phyloP scores from a whole-genome alignment of 1,284 basidiomycete genomes.

The Calocybe gambosa region DNA sequence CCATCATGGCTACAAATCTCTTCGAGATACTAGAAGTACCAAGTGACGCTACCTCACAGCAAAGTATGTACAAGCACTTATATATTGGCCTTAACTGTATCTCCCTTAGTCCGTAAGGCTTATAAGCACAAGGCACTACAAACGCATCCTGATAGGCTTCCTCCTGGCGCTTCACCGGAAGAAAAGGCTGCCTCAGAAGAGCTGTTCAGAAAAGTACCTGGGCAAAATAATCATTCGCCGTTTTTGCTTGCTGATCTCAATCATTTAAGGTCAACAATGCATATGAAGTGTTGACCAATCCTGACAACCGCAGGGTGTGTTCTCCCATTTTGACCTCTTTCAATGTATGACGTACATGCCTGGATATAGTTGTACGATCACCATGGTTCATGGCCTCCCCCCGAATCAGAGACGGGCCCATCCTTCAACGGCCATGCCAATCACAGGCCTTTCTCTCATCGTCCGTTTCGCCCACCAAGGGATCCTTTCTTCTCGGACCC shows the following conservation, averaged over 20 bases:
- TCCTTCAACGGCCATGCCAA: conserved; percentile 19
- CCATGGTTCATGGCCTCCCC: conserved; percentile 68
- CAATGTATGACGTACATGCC: not conserved
- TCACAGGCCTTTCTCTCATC: conserved; percentile 23
- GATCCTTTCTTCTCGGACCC: conserved; percentile 26
- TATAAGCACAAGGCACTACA: conserved; percentile 54
- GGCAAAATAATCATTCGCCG: not conserved
- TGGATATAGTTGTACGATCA: conserved; percentile 53
- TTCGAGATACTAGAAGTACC: conserved; percentile 46
- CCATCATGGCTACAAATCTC: conserved; percentile 48
- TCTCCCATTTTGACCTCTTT: not conserved
- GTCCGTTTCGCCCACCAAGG: conserved; percentile 23
- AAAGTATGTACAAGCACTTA: conserved; percentile 30
- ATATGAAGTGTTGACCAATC: conserved; percentile 43
- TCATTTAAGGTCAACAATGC: conserved; percentile 42
- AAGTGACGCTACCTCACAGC: conserved; percentile 34
- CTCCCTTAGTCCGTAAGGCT: conserved; percentile 48
- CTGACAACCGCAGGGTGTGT: conserved; percentile 37
- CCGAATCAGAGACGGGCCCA: conserved; percentile 27
- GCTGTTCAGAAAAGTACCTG: conserved; percentile 36
- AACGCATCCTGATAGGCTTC: conserved; percentile 52
- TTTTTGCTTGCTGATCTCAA: not conserved
- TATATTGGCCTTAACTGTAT: conserved; percentile 13
- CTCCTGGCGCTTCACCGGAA: conserved; percentile 30
- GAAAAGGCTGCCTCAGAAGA: conserved; percentile 39